phyloP scores from a whole-genome alignment of 768 basidiomycete genomes.

The Neoboletus magnificus region DNA sequence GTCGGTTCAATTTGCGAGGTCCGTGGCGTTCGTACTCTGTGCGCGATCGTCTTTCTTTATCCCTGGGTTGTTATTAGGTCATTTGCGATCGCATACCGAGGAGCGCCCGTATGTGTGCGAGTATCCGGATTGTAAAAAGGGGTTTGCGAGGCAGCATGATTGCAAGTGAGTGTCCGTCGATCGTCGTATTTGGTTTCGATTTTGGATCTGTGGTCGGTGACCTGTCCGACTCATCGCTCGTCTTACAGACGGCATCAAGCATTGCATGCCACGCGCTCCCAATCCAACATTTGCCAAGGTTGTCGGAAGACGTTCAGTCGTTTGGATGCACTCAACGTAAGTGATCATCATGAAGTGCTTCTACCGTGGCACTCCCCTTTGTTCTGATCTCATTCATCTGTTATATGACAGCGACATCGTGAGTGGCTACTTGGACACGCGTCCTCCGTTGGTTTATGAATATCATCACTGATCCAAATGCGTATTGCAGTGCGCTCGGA shows the following conservation, averaged over 20 bases:
- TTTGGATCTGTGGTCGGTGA: neutral
- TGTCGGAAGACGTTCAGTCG: constrained; percentile 95
- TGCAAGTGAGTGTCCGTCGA: constrained; percentile 71
- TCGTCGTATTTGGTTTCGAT: neutral
- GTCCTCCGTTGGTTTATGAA: constrained; percentile 22
- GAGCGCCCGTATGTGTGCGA: constrained; percentile 93
- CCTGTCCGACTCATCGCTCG: constrained; percentile 6
- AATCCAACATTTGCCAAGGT: constrained; percentile 83
- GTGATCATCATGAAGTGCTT: constrained; percentile 40
- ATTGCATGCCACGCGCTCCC: constrained; percentile 78
- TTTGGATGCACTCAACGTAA: constrained; percentile 89
- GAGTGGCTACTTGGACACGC: constrained; percentile 37
- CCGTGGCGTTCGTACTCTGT: constrained; percentile 10
- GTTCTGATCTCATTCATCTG: constrained; percentile 25
- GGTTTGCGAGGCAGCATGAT: constrained; percentile 93
- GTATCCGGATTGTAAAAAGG: constrained; percentile 92
- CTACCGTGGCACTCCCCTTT: constrained; percentile 17
- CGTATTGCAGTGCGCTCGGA: constrained; percentile 69
- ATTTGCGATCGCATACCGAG: constrained; percentile 92
- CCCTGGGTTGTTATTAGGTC: constrained; percentile 47
- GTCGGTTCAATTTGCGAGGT: constrained; percentile 87
- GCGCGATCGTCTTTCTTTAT: constrained; percentile 8
- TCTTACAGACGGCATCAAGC: constrained; percentile 78
- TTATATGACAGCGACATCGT: constrained; percentile 66
- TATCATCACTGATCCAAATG: constrained; percentile 22